phyloP scores from a whole-genome alignment of 2,329 filamentous ascomycete species.

The Ophiostoma ulmi region DNA sequence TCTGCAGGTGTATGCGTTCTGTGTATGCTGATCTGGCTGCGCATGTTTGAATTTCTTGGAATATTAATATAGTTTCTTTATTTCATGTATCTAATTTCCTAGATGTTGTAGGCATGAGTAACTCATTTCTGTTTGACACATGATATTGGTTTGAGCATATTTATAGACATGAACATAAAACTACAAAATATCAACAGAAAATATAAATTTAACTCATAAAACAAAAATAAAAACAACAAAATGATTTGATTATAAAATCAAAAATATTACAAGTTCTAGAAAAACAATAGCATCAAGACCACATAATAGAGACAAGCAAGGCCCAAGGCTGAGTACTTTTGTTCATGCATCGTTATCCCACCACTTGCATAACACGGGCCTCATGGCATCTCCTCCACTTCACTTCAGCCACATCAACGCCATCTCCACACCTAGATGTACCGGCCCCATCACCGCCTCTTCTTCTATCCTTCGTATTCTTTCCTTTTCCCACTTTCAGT shows the following conservation, averaged over 20 bases:
- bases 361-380: slow-evolving; percentile 6
- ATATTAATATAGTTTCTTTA: too few species aligned
- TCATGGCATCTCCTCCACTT: slow-evolving; percentile 1
- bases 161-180: too few species aligned
- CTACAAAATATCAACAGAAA: too few species aligned
- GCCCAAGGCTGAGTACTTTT: not conserved
- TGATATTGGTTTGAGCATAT: too few species aligned
- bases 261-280: not conserved
- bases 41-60: too few species aligned
- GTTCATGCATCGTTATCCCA: not conserved
- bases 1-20: not conserved
- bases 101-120: too few species aligned
- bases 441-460: not conserved
- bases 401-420: slow-evolving; percentile 1
- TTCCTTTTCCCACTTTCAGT: not conserved
- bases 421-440: not conserved
- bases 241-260: not conserved
- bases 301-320: not conserved
- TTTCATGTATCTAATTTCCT: too few species aligned
- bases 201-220: too few species aligned
- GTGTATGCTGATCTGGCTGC: too few species aligned
- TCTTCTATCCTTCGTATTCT: not conserved
- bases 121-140: too few species aligned
- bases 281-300: not conserved
- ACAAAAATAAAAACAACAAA: not conserved